These are phyloP conservation scores for Blepharisma undulans DNA, from an alignment of 169 alveolate species.

Conservation along the genomic window DNA sequence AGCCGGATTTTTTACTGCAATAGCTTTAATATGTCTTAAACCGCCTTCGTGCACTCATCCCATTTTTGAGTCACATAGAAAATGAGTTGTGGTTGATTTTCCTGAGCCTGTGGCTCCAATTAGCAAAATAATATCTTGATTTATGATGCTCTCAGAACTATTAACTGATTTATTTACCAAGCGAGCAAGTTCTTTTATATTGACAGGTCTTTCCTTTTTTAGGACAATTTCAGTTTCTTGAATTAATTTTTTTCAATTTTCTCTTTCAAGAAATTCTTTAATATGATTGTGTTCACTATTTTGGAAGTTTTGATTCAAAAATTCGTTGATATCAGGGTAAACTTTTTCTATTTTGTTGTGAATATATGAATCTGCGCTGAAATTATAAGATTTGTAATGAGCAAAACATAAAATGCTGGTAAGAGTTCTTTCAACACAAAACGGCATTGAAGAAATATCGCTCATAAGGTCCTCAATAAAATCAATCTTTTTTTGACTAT, in stretches of 20 bases:
- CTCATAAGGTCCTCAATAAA: too few relatives aligned
- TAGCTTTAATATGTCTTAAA: neutral
- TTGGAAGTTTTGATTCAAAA: too few relatives aligned
- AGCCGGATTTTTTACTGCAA: neutral
- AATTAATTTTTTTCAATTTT: neutral
- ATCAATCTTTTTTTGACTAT: too few relatives aligned
- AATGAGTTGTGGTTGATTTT: neutral
- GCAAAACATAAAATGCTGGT: too few relatives aligned
- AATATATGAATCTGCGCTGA: too few relatives aligned
- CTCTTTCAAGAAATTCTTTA: too few relatives aligned
- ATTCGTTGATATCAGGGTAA: too few relatives aligned
- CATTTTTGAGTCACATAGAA: neutral
- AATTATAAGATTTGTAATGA: too few relatives aligned
- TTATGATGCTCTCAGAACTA: neutral
- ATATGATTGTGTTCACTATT: too few relatives aligned
- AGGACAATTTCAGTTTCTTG: neutral
- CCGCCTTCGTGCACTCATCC: neutral
- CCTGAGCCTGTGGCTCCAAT: neutral
- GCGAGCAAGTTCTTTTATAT: neutral
- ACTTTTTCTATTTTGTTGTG: too few relatives aligned
- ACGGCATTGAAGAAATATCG: too few relatives aligned
- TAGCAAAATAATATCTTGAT: neutral
- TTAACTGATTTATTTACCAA: neutral
- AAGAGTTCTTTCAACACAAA: too few relatives aligned
- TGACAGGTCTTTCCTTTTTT: neutral